Evolutionary conservation across 768 basidiomycete genomes (phyloP), one percentile per base, ranked within the genome.

Genomic region (Auricularia cornea): DNA sequence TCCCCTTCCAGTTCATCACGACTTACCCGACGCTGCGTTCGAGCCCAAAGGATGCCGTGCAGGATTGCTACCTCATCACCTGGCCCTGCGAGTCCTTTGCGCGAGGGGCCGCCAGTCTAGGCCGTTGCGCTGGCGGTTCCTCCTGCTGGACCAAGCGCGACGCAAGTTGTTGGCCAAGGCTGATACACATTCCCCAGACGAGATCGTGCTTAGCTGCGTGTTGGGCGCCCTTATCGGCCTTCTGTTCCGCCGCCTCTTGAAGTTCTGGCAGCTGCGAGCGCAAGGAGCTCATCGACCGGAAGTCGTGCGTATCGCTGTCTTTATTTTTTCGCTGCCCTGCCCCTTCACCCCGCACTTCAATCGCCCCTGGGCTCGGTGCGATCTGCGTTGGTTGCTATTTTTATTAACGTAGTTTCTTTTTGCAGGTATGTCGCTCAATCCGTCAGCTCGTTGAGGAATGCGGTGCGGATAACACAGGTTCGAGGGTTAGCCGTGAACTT

Each of bases 1-100:
- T 94, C 73, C 95, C 94, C 0, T 98, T 98, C 74, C 79, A 98
- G 32, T 94, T 85, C 72, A 81, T 99, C 63, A 84, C 96, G 0
- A 79, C 98, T 3, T 98, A 96, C 73, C 83, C 98, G 65, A 83
- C 87, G 62, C 75, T 94, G 48, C 89, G 95, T 64, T 66, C 70
- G 1, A 77, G 81, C 8, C 76, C 80, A 33, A 83, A 83, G 0
- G 73, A 75, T 16, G 94, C 95, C 0, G 75, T 98, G 2, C 80
- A 84, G 57, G 87, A 96, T 69, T 99, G 97, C 97, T 85, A 95
- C 70, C 74, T 96, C 62, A 71, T 86, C 18, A 81, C 95, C 1
- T 93, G 93, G 92, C 79, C 92, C 60, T 94, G 89, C 92, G 70
- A 74, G 87, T 82, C 48, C 57, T 23, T 10, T 52, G 35, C 35